Percentiles rank a stretch among this genome's conserved stretches.
phyloP scores from a whole-genome alignment of 164 flowering plant species.

The Magnolia officinalis region DNA sequence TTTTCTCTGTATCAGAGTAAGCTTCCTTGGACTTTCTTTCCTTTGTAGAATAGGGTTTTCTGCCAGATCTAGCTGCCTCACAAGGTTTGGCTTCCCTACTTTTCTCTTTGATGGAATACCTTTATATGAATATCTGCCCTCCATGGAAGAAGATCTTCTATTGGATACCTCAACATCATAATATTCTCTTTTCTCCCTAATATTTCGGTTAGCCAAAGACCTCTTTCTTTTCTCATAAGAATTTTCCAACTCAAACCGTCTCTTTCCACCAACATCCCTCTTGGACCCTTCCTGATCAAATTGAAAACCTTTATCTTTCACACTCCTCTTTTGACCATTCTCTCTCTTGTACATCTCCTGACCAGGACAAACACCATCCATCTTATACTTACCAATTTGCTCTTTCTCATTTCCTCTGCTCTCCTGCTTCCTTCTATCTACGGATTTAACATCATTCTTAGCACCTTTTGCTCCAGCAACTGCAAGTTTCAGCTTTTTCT shows the following conservation, averaged over 20 bases:
- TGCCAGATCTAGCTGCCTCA: background rate
- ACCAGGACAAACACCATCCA: background rate
- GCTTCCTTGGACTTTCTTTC: background rate
- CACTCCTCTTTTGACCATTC: conserved; percentile 7
- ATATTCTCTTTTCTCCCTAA: too few species aligned
- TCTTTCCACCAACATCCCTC: background rate
- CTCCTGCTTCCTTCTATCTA: conserved; percentile 1
- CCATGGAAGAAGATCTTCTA: background rate
- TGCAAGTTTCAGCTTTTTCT: conserved; percentile 16
- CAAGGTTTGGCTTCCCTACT: conserved; percentile 1
- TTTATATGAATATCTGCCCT: conserved; percentile 8
- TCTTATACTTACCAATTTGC: background rate
- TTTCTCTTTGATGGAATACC: conserved; percentile 6
- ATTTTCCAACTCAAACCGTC: background rate
- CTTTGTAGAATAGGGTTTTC: background rate
- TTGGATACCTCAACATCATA: too few species aligned
- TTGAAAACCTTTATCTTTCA: conserved; percentile 1
- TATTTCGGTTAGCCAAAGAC: conserved; percentile 19
- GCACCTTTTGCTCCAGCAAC: conserved; percentile 10
- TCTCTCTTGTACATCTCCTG: background rate
- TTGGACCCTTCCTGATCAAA: background rate
- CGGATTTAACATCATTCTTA: conserved; percentile 2
- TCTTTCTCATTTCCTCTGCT: background rate
- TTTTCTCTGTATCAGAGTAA: background rate
- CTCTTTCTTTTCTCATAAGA: conserved; percentile 31